Evolutionary conservation across 2,329 filamentous ascomycete genomes (phyloP).

Genomic region (Orbilia brochopaga): DNA sequence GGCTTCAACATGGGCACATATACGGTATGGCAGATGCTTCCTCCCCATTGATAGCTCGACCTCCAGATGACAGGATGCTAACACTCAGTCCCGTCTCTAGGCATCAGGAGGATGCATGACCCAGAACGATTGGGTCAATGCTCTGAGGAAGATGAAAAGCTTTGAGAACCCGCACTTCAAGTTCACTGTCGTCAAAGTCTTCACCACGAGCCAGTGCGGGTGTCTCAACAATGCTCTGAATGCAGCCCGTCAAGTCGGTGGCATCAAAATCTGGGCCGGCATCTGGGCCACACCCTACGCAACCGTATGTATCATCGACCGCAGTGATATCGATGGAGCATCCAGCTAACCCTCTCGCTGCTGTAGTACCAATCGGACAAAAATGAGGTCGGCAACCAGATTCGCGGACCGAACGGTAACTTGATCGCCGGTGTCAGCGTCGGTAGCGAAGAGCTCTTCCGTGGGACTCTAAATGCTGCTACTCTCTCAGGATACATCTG

Average conservation of each 20-base stretch:
- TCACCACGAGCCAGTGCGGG: slow-evolving; percentile 68
- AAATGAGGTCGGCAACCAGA: slow-evolving; percentile 58
- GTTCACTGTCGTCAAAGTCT: slow-evolving; percentile 68
- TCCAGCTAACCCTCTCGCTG: slow-evolving; percentile 63
- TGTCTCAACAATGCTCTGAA: slow-evolving; percentile 62
- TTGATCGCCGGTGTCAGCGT: slow-evolving; percentile 55
- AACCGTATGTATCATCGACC: slow-evolving; percentile 57
- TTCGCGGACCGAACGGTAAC: slow-evolving; percentile 24
- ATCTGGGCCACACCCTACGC: slow-evolving; percentile 65
- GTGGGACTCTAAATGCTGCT: slow-evolving; percentile 20
- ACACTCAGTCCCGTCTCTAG: slow-evolving; percentile 18
- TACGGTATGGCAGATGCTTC: slow-evolving; percentile 29
- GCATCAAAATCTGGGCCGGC: slow-evolving; percentile 69
- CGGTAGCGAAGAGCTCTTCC: slow-evolving; percentile 53
- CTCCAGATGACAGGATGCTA: slow-evolving; percentile 5
- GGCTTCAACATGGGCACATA: slow-evolving; percentile 54
- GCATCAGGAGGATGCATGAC: slow-evolving; percentile 58
- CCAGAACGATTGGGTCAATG: slow-evolving; percentile 57
- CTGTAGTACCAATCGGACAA: slow-evolving; percentile 59
- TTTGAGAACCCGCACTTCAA: slow-evolving; percentile 44
- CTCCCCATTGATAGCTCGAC: neutral
- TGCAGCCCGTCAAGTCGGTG: slow-evolving; percentile 66
- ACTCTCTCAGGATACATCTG: slow-evolving; percentile 41
- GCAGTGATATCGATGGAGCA: slow-evolving; percentile 65
- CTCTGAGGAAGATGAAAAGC: slow-evolving; percentile 58